Percentiles rank a stretch among this genome's conserved stretches.
These are phyloP conservation scores for Mangifera indica DNA, from an alignment of 345 rosid genomes.

Conservation along the genomic window DNA sequence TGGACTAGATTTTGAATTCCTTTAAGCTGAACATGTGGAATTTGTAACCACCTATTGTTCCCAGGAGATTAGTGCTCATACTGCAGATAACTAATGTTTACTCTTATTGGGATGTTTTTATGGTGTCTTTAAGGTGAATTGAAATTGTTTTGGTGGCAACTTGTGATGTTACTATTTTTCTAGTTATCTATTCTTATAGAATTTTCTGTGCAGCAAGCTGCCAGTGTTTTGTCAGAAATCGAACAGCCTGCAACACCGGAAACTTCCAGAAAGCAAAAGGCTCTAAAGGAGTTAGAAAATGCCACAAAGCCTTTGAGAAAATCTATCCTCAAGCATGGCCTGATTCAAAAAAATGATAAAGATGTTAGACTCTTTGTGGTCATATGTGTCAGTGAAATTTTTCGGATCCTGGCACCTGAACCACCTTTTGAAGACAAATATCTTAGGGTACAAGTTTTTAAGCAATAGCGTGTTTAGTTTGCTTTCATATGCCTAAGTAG, in stretches of 20 bases:
- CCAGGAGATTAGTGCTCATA: neutral
- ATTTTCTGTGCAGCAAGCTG: conserved; percentile 58
- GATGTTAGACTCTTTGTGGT: conserved; percentile 76
- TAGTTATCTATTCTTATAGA: neutral
- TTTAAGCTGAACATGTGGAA: neutral
- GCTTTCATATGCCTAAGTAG: neutral
- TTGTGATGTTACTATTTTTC: neutral
- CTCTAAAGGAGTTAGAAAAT: conserved; percentile 34
- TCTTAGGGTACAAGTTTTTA: conserved; percentile 49
- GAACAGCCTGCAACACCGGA: conserved; percentile 55
- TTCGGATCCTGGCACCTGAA: conserved; percentile 79
- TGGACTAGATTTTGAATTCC: neutral
- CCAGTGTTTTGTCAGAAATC: conserved; percentile 53
- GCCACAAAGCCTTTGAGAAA: conserved; percentile 53
- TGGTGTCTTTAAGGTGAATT: neutral
- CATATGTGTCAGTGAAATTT: conserved; percentile 65
- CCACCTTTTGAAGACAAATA: conserved; percentile 72
- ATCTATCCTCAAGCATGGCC: conserved; percentile 57
- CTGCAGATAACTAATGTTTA: neutral
- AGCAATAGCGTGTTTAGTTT: neutral
- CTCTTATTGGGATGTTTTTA: neutral
- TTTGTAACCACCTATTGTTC: neutral
- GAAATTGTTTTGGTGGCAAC: neutral
- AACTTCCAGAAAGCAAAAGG: conserved; percentile 34
- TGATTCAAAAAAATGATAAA: conserved; percentile 59